phyloP scores from a whole-genome alignment of 352 stramenopile species.

The Phytophthora syringae region DNA sequence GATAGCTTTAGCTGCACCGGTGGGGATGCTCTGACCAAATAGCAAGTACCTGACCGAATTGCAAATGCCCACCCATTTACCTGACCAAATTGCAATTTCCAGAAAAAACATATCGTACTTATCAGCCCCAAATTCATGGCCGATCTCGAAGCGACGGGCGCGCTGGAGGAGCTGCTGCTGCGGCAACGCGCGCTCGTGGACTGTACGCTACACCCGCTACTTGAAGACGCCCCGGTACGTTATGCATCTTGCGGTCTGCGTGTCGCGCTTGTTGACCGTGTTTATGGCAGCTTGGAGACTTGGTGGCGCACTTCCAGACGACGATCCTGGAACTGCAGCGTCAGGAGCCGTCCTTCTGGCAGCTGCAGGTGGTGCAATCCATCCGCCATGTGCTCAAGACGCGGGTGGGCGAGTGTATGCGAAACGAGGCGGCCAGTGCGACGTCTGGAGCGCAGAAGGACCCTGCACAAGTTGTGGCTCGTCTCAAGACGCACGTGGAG shows the following conservation, averaged over 20 bases:
- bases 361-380: conserved; percentile 51
- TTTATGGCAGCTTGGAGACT: conserved; percentile 34
- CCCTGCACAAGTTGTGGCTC: conserved; percentile 6
- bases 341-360: conserved; percentile 62
- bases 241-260: background rate
- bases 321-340: conserved; percentile 36
- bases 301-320: conserved; percentile 41
- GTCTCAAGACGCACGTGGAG: conserved; percentile 7
- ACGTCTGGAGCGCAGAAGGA: conserved; percentile 4
- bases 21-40: too few relatives aligned
- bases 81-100: too few relatives aligned
- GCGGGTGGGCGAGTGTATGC: conserved; percentile 14
- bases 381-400: conserved; percentile 37
- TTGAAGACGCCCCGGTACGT: conserved; percentile 43
- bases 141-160: conserved; percentile 19
- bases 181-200: conserved; percentile 49
- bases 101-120: too few relatives aligned
- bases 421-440: conserved; percentile 1
- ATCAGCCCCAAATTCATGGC: too few relatives aligned
- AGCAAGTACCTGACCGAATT: too few relatives aligned
- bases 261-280: background rate
- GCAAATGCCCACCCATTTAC: too few relatives aligned
- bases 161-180: conserved; percentile 58
- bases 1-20: too few relatives aligned
- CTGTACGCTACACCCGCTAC: conserved; percentile 33